Evolutionary conservation across 2,329 filamentous ascomycete species (phyloP).

Genomic region (Penicillium sp.): DNA sequence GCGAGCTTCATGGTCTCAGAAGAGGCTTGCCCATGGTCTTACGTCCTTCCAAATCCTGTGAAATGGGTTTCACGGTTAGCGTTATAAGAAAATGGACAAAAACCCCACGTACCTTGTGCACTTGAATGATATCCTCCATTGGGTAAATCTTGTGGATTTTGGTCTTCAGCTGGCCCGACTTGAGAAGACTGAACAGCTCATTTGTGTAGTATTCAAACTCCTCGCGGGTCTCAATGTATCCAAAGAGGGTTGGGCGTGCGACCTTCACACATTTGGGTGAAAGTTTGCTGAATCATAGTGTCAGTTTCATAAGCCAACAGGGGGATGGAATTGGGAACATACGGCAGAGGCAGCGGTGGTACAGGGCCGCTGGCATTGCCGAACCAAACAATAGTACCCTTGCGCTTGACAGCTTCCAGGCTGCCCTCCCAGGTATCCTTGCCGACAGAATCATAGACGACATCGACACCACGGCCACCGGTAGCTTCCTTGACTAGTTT

Average conservation of each 20-base stretch:
- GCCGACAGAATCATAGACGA: slow-evolving; percentile 84
- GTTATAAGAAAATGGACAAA: not conserved
- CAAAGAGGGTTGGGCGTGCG: slow-evolving; percentile 71
- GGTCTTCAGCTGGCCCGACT: slow-evolving; percentile 69
- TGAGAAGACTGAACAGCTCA: slow-evolving; percentile 73
- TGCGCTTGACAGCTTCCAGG: slow-evolving; percentile 71
- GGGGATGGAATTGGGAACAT: slow-evolving; percentile 42
- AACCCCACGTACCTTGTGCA: slow-evolving; percentile 57
- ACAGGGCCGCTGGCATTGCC: slow-evolving; percentile 82
- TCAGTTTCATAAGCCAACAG: slow-evolving; percentile 9
- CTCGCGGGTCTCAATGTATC: slow-evolving; percentile 68
- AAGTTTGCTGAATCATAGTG: slow-evolving; percentile 44
- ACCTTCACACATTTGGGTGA: slow-evolving; percentile 75
- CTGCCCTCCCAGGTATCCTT: slow-evolving; percentile 81
- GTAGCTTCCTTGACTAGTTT: slow-evolving; percentile 85
- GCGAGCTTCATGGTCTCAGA: slow-evolving; percentile 58
- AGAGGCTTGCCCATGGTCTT: slow-evolving; percentile 84
- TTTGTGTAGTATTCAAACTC: slow-evolving; percentile 70
- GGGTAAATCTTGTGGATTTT: slow-evolving; percentile 77
- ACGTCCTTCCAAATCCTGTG: slow-evolving; percentile 72
- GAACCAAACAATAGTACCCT: slow-evolving; percentile 77
- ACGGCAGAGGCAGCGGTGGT: slow-evolving; percentile 65
- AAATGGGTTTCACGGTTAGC: not conserved
- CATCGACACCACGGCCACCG: slow-evolving; percentile 69
- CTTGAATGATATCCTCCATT: slow-evolving; percentile 69